Base-by-base conservation (phyloP, 2,329 filamentous ascomycete species). In the Botrytis sinoallii region DNA sequence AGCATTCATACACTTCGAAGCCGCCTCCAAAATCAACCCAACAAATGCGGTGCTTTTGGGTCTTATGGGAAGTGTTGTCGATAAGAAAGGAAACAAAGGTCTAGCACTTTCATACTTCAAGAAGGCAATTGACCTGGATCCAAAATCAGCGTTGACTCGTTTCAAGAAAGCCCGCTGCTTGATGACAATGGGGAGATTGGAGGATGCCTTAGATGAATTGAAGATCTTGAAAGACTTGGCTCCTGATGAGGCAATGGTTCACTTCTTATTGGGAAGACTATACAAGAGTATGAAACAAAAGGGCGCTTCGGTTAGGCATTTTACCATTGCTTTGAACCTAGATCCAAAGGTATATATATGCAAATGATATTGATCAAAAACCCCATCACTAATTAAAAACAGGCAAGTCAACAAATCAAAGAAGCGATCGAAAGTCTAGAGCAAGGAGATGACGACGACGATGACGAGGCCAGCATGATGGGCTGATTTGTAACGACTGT, bases 331-430 rank as follows among this genome's bases (percentile, higher is more conserved):
- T 29, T 85, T 98, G 80, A 97, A 97, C 83, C 85, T 99, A 80
- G 96, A 99, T 85, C 96, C 95, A 44, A 98, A 98, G 91, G 95
- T 97, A 86, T 69, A 42, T 59, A 59, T 38, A 29, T 29, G 52
- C n/a, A 57, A 81, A 86, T 81, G 29, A 14, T 18, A 5, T 63
- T 66, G 64, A 75, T 22, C 44, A 63, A 78, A 25, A 38, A 12
- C 20, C 6, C 14, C 48, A 38, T 65, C 78, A 74, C 77, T 68
- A 48, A 52, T 22, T 69, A 76, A 71, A 64, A 72, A 57, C 77
- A 97, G 95, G 94, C 95, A 79, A 94, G 93, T 77, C 92, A 93
- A 76, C 92, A 94, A 82, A 98, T 99, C 83, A 99, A 98, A 84
- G 94, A 97, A 82, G 94, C 94, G 29, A 98, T 99, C 84, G 95